Base-by-base conservation (phyloP, 2,329 filamentous ascomycete genomes). In the Furcasterigmium sp. region DNA sequence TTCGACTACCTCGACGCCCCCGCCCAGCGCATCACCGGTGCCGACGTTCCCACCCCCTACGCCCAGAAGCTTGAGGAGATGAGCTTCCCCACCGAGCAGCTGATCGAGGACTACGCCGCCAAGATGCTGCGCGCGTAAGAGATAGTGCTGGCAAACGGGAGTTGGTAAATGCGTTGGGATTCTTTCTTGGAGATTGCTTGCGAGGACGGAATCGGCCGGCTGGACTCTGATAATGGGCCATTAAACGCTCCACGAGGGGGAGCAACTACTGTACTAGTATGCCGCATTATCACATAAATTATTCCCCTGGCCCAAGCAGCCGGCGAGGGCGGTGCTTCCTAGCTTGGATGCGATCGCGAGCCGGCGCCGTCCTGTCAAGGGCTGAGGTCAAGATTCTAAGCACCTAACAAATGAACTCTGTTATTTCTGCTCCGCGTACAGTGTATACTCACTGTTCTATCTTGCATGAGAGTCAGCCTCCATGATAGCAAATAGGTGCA, bases 1-100 rank as follows among this genome's bases (percentile, higher is more conserved):
- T 98, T 97, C 63, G 93, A 98, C 74, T 97, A 95, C 75, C 85
- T 98, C 53, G 84, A 96, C 60, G 89, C 90, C 44, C 93, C 93
- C 38, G 93, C 90, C 49, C 86, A 91, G 68, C 85, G 93, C 67
- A 83, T 98, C 59, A 97, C 93, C 46, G 93, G 93, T 65, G 91
- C 93, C 52, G 93, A 98, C 67, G 93, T 98, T 11, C 93, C 93
- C 39, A 98, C 93, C 8, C 93, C 93, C 29, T 97, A 98, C 64
- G 91, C 93, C 46, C 76, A 85, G 68, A 87, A 88, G 64, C 80
- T 98, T 46, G 93, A 98, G 78, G 83, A 93, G 70, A 85, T 98
- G 88, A 78, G 78, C 59, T 98, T 98, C 85, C 93, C 93, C 40
- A 87, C 84, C 54, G 89, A 95, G 73, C 68, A 83, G 52, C 76